Evolutionary conservation across 2,329 filamentous ascomycete species (phyloP), one percentile per base, ranked within the genome.

Genomic region (Pyrenophora teres): DNA sequence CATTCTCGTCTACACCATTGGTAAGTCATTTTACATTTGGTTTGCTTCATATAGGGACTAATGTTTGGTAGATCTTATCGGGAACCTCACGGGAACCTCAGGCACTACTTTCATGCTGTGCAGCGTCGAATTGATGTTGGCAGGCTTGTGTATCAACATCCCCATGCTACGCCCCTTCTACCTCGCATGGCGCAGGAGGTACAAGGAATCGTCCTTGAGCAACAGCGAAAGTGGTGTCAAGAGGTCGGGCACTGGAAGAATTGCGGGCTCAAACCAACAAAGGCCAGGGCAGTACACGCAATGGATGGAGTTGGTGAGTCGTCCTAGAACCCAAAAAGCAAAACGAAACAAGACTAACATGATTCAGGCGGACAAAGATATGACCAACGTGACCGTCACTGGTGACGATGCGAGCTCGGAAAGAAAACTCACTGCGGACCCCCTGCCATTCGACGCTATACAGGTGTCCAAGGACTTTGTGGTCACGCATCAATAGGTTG

Each of bases 71-170:
- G 59, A 64, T 27, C 57, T 64, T 12, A 45, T 63, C 10, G 58
- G 56, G 4, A 64, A 64, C 35, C 48, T 64, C 6, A 64, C 61
- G 1, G 61, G 61, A 36, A 64, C 61, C 10, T 61, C 59, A 2
- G 55, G 60, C 10, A 64, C 56, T 2, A 64, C 61, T 1, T 64
- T 64, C 46, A 64, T 64, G 61, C 52, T 64, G 25, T 61, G 57
- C 39, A 59, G 53, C 8, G 45, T 64, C 27, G 61, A 64, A 43
- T 53, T 64, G 37, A 63, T 64, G 61, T 36, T 64, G 15, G 59
- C 61, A 8, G 57, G 59, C 27, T 52, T 64, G 4, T 64, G 59
- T 40, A 61, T 63, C 48, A 64, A 64, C 45, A 64, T 64, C 15
- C 61, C 61, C 13, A 61, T 63, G 61, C 49, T 64, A 8, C 59